Percentiles rank a stretch among this genome's conserved stretches.
These are phyloP conservation scores for Allomyces macrogynus DNA, from an alignment of 192 early-diverging fungal species.

Conservation along the genomic window DNA sequence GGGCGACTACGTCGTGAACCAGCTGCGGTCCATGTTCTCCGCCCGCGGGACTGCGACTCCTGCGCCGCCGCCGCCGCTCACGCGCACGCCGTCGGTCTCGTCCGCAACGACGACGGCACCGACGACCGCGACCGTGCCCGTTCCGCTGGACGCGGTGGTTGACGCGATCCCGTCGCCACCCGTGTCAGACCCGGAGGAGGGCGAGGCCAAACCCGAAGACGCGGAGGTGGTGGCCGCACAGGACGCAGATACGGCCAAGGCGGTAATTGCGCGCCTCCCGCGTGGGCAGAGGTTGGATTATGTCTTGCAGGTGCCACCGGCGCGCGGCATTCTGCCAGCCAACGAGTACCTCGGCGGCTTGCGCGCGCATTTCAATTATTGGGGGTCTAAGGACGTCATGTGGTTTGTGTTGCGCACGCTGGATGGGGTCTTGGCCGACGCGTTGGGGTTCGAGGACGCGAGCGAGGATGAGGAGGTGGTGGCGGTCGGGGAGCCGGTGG, in stretches of 20 bases:
- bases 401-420: neutral
- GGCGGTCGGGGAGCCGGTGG: too few relatives aligned
- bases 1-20: too few relatives aligned
- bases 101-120: too few relatives aligned
- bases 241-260: too few relatives aligned
- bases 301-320: neutral
- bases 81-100: too few relatives aligned
- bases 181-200: neutral
- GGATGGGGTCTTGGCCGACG: neutral
- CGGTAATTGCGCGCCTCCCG: neutral
- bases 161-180: neutral
- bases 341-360: neutral
- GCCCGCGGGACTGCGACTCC: too few relatives aligned
- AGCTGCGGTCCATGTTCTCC: too few relatives aligned
- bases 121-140: too few relatives aligned
- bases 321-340: neutral
- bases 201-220: neutral
- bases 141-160: neutral
- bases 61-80: too few relatives aligned
- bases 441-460: too few relatives aligned
- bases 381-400: neutral
- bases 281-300: neutral
- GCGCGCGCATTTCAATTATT: neutral
- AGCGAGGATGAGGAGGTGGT: too few relatives aligned
- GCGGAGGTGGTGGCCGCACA: too few relatives aligned